phyloP scores from a whole-genome alignment of 257 asterid genomes.

The Datura wrightii region DNA sequence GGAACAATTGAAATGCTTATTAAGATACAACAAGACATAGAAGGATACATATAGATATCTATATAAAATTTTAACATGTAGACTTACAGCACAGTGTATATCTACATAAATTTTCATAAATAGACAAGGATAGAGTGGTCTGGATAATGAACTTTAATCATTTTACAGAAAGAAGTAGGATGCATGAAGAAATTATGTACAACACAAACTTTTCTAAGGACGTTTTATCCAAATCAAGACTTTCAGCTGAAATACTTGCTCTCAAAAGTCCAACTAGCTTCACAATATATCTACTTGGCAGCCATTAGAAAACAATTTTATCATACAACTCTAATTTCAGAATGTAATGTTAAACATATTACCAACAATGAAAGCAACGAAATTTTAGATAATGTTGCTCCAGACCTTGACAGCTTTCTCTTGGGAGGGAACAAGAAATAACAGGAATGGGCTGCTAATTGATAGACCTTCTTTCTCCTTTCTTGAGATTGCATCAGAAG shows the following conservation, averaged over 20 bases:
- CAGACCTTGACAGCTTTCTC: conserved; percentile 79
- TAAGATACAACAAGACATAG: conserved; percentile 20
- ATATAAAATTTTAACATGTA: background rate
- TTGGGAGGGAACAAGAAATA: conserved; percentile 83
- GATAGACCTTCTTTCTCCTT: conserved; percentile 79
- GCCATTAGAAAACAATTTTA: conserved; percentile 9
- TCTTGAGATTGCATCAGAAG: conserved; percentile 73
- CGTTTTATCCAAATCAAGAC: background rate
- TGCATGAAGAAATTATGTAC: background rate
- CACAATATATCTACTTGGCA: background rate
- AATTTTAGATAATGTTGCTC: conserved; percentile 13
- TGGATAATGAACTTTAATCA: background rate
- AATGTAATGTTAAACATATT: background rate
- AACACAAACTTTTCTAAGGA: background rate
- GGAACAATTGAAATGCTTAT: conserved; percentile 30
- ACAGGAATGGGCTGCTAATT: conserved; percentile 65
- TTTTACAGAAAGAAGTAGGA: background rate
- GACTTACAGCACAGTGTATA: conserved; percentile 21
- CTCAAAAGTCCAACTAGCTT: background rate
- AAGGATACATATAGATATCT: background rate
- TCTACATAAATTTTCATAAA: background rate
- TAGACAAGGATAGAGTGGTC: background rate
- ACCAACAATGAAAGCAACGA: background rate
- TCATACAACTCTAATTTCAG: background rate
- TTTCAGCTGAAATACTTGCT: background rate